phyloP scores from a whole-genome alignment of 2,329 filamentous ascomycete species.

The Penicillium sp. region DNA sequence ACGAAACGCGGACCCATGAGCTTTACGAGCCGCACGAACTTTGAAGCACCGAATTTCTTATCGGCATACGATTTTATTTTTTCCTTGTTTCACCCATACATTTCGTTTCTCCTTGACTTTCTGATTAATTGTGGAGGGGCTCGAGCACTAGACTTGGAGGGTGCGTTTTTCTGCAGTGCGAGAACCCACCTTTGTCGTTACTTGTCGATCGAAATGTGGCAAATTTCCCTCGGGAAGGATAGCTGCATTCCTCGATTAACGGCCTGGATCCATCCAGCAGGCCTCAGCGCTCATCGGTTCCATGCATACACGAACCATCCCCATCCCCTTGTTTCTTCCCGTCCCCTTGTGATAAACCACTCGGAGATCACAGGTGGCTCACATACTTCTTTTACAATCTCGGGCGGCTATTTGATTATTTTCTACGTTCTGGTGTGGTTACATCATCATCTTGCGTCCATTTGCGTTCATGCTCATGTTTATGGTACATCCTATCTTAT shows the following conservation, averaged over 20 bases:
- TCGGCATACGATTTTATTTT: constrained; percentile 21
- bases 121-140: constrained; percentile 14
- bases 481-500: constrained; percentile 7
- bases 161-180: neutral
- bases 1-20: constrained; percentile 33
- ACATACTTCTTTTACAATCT: constrained; percentile 14
- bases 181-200: neutral
- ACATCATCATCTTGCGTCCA: constrained; percentile 22
- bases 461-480: neutral
- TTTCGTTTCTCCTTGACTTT: constrained; percentile 12
- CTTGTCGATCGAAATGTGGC: neutral
- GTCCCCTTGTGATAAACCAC: neutral
- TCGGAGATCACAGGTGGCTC: neutral
- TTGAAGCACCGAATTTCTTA: constrained; percentile 18
- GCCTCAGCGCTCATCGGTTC: neutral
- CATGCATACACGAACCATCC: neutral
- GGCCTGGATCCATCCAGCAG: neutral
- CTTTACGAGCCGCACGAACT: constrained; percentile 35
- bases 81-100: constrained; percentile 6
- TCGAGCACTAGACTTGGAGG: neutral
- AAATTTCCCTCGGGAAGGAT: neutral
- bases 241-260: neutral
- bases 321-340: neutral
- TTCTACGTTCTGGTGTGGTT: constrained; percentile 1
- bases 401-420: constrained; percentile 30